A percentile compares a stretch with the other conserved stretches of the same genome.
Conservation (phyloP, 805 yeast species). For the Lipomyces starkeyi region DNA sequence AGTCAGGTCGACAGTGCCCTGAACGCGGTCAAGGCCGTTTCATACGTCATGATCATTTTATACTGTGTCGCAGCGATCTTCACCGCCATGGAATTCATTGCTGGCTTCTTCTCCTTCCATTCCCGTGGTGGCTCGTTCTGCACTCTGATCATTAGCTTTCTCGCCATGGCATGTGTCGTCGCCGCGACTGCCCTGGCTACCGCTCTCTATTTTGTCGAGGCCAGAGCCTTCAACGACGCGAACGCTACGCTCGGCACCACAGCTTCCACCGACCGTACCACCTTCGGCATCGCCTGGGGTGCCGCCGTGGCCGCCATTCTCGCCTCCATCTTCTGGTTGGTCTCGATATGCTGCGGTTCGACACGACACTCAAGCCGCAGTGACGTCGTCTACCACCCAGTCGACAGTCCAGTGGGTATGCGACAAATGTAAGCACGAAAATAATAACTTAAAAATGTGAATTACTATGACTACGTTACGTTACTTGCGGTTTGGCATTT, state of each 20-base stretch:
- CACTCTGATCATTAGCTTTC: conserved; percentile 53
- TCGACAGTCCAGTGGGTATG: conserved; percentile 18
- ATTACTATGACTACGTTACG: neutral
- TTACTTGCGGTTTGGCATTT: neutral
- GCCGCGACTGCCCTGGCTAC: conserved; percentile 64
- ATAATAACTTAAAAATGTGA: neutral
- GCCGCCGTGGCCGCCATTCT: conserved; percentile 57
- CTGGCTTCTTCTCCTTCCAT: conserved; percentile 54
- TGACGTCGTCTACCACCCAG: conserved; percentile 31
- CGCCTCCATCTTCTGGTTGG: conserved; percentile 51
- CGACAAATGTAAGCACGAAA: neutral
- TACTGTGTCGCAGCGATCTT: conserved; percentile 56
- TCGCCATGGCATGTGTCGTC: conserved; percentile 48
- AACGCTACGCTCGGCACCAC: conserved; percentile 58
- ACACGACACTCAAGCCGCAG: conserved; percentile 34
- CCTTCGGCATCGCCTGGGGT: conserved; percentile 70
- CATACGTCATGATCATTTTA: conserved; percentile 65
- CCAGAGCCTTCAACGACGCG: conserved; percentile 58
- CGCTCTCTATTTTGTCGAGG: conserved; percentile 60
- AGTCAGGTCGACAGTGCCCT: conserved; percentile 62
- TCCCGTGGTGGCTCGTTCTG: conserved; percentile 54
- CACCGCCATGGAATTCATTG: conserved; percentile 48
- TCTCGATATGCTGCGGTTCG: conserved; percentile 54
- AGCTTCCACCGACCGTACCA: conserved; percentile 56
- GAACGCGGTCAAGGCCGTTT: conserved; percentile 54